A percentile compares a stretch with the other conserved stretches of the same genome.
Evolutionary conservation across 257 asterid species (phyloP).

Genomic region (Catharanthus roseus): DNA sequence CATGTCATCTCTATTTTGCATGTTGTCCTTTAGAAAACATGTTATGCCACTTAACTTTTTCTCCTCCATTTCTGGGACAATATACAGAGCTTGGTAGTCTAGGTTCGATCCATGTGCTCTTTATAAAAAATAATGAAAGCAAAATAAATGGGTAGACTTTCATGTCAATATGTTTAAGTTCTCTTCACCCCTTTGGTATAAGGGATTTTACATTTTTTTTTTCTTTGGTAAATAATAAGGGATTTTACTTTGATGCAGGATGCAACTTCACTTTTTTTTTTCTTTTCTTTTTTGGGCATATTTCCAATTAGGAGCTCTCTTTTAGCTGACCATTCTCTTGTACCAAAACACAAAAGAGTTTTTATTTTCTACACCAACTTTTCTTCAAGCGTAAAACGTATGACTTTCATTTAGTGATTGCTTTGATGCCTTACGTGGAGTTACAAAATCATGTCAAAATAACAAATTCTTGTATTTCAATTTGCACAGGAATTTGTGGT

Average conservation of each 20-base stretch:
- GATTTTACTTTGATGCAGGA: no score
- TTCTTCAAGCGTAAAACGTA: neutral
- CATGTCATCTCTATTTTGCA: neutral
- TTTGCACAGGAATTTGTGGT: constrained; percentile 73
- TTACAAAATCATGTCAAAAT: neutral
- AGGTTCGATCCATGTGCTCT: neutral
- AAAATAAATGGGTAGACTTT: neutral
- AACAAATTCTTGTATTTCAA: neutral
- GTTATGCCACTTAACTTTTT: neutral
- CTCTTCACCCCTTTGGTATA: no score
- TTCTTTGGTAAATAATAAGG: neutral
- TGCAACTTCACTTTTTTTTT: neutral
- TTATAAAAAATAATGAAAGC: neutral
- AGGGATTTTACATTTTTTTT: no score
- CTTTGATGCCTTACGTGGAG: neutral
- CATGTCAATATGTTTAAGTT: neutral
- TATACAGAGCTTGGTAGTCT: neutral
- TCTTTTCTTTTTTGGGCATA: neutral
- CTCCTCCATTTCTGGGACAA: neutral
- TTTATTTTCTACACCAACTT: neutral
- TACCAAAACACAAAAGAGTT: neutral
- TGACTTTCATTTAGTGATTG: neutral
- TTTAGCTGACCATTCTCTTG: neutral
- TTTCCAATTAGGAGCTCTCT: neutral
- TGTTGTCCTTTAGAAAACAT: neutral